Conservation (phyloP, 2,329 filamentous ascomycete genomes). For the Claviceps monticola region DNA sequence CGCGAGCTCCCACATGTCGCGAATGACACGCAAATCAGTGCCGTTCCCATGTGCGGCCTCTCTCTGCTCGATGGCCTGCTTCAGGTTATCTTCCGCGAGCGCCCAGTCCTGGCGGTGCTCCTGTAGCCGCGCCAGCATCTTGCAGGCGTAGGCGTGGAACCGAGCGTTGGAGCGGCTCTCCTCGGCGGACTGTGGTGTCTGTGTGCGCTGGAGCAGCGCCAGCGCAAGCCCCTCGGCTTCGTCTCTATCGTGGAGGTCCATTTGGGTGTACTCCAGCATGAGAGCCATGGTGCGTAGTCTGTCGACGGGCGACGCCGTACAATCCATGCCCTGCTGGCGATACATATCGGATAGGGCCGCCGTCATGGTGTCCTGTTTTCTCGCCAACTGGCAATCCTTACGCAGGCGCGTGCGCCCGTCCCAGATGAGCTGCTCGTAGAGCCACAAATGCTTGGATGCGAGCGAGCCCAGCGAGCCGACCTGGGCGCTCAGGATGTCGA, state of each 20-base stretch:
- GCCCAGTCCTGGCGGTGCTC: constrained; percentile 19
- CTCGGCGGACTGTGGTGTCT: constrained; percentile 10
- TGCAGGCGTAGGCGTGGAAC: constrained; percentile 25
- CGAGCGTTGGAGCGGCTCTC: constrained; percentile 16
- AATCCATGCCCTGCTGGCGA: background rate
- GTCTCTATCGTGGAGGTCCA: constrained; percentile 20
- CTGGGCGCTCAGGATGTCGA: constrained; percentile 18
- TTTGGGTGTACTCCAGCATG: constrained; percentile 23
- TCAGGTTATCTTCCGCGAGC: constrained; percentile 19
- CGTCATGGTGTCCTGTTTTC: constrained; percentile 16
- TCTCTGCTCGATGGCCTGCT: constrained; percentile 19
- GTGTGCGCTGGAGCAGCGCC: constrained; percentile 16
- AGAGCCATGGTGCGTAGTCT: constrained; percentile 19
- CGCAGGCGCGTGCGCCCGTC: constrained; percentile 22
- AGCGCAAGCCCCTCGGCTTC: constrained; percentile 19
- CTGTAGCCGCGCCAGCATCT: constrained; percentile 23
- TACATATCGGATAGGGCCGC: constrained; percentile 16
- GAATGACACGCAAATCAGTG: constrained; percentile 22
- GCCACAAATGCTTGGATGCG: constrained; percentile 19
- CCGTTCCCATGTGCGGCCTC: constrained; percentile 22
- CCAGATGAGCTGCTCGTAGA: constrained; percentile 26
- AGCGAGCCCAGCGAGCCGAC: constrained; percentile 18
- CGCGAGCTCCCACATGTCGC: constrained; percentile 26
- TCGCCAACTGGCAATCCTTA: constrained; percentile 17
- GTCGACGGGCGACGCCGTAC: constrained; percentile 10